A percentile compares a stretch with the other conserved stretches of the same genome.
These are phyloP conservation scores for Ustilago vetiveriae DNA, from an alignment of 1,284 basidiomycete species.

Conservation along the genomic window DNA sequence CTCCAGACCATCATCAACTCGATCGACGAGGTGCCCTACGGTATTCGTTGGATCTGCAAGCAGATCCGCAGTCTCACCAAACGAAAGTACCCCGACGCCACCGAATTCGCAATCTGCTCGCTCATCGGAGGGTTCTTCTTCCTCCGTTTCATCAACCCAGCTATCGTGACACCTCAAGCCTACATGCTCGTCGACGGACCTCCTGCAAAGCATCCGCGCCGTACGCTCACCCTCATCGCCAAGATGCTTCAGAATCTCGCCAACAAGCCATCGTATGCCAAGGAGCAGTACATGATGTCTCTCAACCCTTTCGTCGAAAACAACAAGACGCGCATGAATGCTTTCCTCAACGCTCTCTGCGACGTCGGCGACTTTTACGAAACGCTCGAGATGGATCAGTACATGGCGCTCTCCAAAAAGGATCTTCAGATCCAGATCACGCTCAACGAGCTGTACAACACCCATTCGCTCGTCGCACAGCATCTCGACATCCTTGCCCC, in stretches of 20 bases:
- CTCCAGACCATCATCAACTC: conserved; percentile 97
- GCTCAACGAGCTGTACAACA: conserved; percentile 98
- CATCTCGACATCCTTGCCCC: conserved; percentile 95
- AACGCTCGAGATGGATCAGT: conserved; percentile 99
- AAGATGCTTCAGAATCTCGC: conserved; percentile 99
- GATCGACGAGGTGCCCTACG: conserved; percentile 96
- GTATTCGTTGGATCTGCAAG: conserved; percentile 99
- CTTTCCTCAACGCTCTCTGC: conserved; percentile 93
- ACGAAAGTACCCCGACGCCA: conserved; percentile 97
- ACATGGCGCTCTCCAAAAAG: conserved; percentile 99
- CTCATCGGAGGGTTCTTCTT: conserved; percentile 99
- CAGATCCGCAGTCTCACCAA: conserved; percentile 95
- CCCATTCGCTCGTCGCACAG: conserved; percentile 90
- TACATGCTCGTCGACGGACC: conserved; percentile 99
- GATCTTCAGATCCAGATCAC: conserved; percentile 98
- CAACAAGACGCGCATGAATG: conserved; percentile 96
- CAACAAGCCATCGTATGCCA: conserved; percentile 97
- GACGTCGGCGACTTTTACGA: conserved; percentile 99
- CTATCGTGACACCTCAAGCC: conserved; percentile 98
- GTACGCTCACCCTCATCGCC: conserved; percentile 95
- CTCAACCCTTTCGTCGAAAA: conserved; percentile 98
- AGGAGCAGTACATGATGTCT: conserved; percentile 98
- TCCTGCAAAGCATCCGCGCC: conserved; percentile 93
- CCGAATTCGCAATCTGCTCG: conserved; percentile 96
- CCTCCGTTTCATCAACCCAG: conserved; percentile 98